Conservation (phyloP, 2,329 filamentous ascomycete species). For the Aspergillus fumigatus region DNA sequence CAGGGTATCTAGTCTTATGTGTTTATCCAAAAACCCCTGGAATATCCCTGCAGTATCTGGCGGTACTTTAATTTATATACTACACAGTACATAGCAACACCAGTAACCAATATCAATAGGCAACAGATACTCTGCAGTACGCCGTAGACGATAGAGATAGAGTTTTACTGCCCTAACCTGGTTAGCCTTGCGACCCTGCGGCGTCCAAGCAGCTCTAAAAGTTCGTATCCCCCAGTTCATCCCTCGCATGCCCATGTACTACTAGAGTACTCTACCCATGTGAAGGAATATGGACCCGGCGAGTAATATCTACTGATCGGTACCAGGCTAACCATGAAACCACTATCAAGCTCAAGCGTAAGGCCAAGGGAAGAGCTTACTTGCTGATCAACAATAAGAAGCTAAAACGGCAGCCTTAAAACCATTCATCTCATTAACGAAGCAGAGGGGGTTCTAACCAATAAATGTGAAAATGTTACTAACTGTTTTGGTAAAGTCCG, state of each 20-base stretch:
- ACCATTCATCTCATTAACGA: too few species aligned
- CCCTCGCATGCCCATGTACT: not conserved
- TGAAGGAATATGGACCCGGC: not conserved
- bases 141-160: not conserved
- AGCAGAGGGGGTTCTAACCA: too few species aligned
- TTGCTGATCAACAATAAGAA: not conserved
- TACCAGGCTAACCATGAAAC: too few species aligned
- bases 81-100: not conserved
- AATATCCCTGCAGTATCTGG: not conserved
- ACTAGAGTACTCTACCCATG: too few species aligned
- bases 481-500: not conserved
- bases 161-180: not conserved
- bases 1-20: too few species aligned
- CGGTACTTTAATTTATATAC: not conserved
- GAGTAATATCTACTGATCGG: not conserved
- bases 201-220: not conserved
- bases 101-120: not conserved
- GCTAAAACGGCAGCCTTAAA: too few species aligned
- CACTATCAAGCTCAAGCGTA: not conserved
- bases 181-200: not conserved
- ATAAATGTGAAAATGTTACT: too few species aligned
- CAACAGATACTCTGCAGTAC: too few species aligned
- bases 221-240: not conserved
- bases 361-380: not conserved
- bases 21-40: not conserved